These are phyloP conservation scores for Spiraea crenata DNA, from an alignment of 331 rosid genomes.

Conservation along the genomic window DNA sequence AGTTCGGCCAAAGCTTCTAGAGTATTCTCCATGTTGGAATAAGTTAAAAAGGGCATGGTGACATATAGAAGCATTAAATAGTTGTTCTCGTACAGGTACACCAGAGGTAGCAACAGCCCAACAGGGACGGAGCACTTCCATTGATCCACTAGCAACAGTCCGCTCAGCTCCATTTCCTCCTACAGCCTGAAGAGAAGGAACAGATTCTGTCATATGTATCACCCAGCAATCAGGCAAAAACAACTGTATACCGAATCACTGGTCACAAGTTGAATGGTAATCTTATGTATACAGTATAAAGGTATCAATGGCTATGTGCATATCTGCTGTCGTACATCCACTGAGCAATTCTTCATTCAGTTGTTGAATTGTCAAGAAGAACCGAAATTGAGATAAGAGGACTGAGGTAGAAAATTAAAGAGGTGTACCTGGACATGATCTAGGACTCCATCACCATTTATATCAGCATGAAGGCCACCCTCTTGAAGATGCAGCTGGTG, in stretches of 20 bases:
- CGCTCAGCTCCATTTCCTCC: slow-evolving; percentile 98
- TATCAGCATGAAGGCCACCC: slow-evolving; percentile 98
- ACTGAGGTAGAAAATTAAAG: slow-evolving; percentile 5
- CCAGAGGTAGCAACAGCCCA: slow-evolving; percentile 99
- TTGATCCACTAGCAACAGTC: slow-evolving; percentile 93
- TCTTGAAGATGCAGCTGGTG: slow-evolving; percentile 93
- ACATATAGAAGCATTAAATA: slow-evolving; percentile 94
- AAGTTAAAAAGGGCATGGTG: slow-evolving; percentile 77
- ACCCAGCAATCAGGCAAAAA: slow-evolving; percentile 1
- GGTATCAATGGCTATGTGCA: not conserved
- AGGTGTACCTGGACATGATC: slow-evolving; percentile 96
- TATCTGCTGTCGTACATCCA: not conserved
- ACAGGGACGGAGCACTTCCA: slow-evolving; percentile 97
- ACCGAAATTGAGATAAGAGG: slow-evolving; percentile 4
- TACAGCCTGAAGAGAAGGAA: slow-evolving; percentile 64
- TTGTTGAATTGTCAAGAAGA: not conserved
- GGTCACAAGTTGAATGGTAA: not conserved
- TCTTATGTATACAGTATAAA: slow-evolving; percentile 1
- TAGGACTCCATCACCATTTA: slow-evolving; percentile 97
- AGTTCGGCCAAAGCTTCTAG: slow-evolving; percentile 59
- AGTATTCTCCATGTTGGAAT: slow-evolving; percentile 85
- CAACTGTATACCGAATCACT: not conserved
- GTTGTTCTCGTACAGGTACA: slow-evolving; percentile 89
- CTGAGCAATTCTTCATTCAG: not conserved
- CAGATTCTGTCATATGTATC: not conserved